Base-by-base conservation (phyloP, 2,329 filamentous ascomycete genomes). In the Pseudogymnoascus sp. region DNA sequence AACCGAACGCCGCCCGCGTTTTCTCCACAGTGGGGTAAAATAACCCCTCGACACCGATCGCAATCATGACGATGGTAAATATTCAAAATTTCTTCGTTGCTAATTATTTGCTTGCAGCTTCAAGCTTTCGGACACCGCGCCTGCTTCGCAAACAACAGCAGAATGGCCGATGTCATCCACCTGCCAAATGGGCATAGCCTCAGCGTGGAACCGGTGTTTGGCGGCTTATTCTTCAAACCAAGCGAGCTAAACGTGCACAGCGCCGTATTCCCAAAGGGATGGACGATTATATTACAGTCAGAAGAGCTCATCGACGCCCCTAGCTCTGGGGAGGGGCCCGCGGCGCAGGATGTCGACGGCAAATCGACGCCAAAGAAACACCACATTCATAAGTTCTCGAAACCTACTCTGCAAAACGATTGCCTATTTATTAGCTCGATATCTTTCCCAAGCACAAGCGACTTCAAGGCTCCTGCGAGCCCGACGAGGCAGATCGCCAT, bases 391-490 rank as follows among this genome's bases (percentile, higher is more conserved):
- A 82, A 85, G n/a, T 97, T 88, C 78, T 85, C 79, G 60, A 78
- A 78, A 53, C 93, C 93, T 0, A 96, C 90, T 0, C 79, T 96
- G 33, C 83, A 86, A 33, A 84, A 87, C 73, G 93, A 97, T 75
- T 87, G 85, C 69, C 81, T 97, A 64, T 97, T 93, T 78, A 93
- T 97, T 70, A 96, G 92, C 3, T 93, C 90, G 65, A 92, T 96
- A 66, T 93, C 91, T 60, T 91, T 89, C 68, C 91, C 93, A 0
- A 89, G 88, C 60, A 89, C 81, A 73, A 85, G 78, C 72, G 91
- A 96, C 59, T 96, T 89, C 77, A 91, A 89, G 72, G 86, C 91
- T 0, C 84, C 88, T 1, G 86, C 82, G 13, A 96, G 91, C 66
- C 91, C 91, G 0, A 95, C 91, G 0, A 82, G 93, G 50, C 90